These are phyloP conservation scores for Echria macrotheca DNA, from an alignment of 495 filamentous ascomycete genomes.

Conservation along the genomic window DNA sequence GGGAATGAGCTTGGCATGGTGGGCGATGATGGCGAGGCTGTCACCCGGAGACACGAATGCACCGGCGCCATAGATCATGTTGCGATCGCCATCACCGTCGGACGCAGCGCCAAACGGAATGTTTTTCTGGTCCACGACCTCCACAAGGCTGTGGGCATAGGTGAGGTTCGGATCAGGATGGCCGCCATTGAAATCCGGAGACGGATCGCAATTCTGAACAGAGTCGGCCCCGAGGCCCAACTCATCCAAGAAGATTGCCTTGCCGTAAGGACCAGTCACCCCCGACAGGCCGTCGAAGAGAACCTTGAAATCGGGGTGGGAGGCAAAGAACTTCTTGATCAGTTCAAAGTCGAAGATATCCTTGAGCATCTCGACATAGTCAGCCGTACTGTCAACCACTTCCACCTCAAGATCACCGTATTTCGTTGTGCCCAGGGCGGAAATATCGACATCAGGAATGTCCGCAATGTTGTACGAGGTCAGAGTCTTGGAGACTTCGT, in stretches of 20 bases:
- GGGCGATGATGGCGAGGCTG: constrained; percentile 93
- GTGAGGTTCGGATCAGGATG: constrained; percentile 98
- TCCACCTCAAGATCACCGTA: constrained; percentile 89
- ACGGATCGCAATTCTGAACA: constrained; percentile 89
- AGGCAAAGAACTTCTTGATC: constrained; percentile 84
- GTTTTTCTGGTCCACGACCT: constrained; percentile 81
- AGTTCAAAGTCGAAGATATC: constrained; percentile 95
- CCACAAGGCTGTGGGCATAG: constrained; percentile 94
- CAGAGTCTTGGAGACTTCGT: constrained; percentile 77
- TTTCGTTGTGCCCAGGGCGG: constrained; percentile 71
- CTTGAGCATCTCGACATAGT: constrained; percentile 94
- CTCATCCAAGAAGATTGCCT: constrained; percentile 91
- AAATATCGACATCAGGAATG: constrained; percentile 80
- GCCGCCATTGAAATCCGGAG: constrained; percentile 90
- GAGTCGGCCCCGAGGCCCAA: constrained; percentile 69
- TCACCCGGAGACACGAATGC: constrained; percentile 96
- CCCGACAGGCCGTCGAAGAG: constrained; percentile 92
- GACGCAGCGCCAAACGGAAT: constrained; percentile 96
- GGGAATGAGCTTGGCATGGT: constrained; percentile 89
- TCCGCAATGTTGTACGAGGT: constrained; percentile 87
- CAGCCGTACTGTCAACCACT: constrained; percentile 83
- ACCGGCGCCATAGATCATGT: constrained; percentile 99
- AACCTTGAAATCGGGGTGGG: constrained; percentile 89
- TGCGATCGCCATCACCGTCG: constrained; percentile 95
- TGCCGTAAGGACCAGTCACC: constrained; percentile 92